phyloP scores from a whole-genome alignment of 768 basidiomycete species.

The Tylopilus cervinicoccineus region DNA sequence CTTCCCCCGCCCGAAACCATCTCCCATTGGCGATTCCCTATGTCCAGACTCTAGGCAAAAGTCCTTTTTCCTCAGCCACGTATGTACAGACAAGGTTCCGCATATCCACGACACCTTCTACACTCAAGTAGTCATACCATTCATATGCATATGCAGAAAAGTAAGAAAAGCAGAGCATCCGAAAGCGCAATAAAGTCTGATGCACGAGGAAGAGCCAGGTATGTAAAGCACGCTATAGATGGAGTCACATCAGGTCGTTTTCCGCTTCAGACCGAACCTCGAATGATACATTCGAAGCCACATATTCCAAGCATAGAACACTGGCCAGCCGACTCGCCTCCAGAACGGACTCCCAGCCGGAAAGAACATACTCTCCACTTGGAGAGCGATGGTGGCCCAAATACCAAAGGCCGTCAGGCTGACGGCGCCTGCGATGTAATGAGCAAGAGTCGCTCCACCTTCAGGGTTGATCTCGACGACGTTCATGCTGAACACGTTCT shows the following conservation, averaged over 20 bases:
- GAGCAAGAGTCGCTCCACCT: constrained; percentile 29
- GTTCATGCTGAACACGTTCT: constrained; percentile 60
- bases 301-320: constrained; percentile 1
- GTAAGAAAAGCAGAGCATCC: not conserved
- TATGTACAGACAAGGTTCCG: too few species aligned
- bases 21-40: too few species aligned
- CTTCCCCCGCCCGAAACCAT: too few species aligned
- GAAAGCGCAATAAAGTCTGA: not conserved
- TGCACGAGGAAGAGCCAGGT: not conserved
- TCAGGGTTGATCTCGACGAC: constrained; percentile 37
- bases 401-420: constrained; percentile 45
- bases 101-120: too few species aligned
- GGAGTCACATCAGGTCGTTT: constrained; percentile 4
- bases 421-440: constrained; percentile 40
- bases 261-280: not conserved
- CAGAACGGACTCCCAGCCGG: constrained; percentile 8
- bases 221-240: not conserved
- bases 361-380: constrained; percentile 29
- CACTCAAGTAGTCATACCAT: too few species aligned
- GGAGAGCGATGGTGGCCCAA: constrained; percentile 57
- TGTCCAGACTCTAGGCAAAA: too few species aligned
- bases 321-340: constrained; percentile 23
- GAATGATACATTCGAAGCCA: not conserved
- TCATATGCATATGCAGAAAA: too few species aligned
- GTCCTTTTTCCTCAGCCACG: too few species aligned